phyloP scores from a whole-genome alignment of 164 flowering plant genomes.

The Malania oleifera region DNA sequence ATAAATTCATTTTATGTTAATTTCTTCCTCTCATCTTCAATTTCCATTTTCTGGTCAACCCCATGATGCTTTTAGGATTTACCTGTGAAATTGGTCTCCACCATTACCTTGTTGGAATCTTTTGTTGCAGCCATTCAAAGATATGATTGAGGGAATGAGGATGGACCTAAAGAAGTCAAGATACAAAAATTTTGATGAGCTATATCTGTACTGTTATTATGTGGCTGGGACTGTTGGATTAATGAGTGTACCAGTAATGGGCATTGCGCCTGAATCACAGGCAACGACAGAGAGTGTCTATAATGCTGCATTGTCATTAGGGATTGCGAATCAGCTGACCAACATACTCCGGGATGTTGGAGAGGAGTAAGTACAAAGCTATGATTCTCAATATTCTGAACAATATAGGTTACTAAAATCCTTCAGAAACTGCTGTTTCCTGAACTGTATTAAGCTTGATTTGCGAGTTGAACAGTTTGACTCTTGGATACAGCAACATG shows the following conservation, averaged over 20 bases:
- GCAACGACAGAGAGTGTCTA: constrained; percentile 74
- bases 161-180: constrained; percentile 80
- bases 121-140: constrained; percentile 76
- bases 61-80: too few species aligned
- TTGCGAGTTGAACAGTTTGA: too few species aligned
- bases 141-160: constrained; percentile 97
- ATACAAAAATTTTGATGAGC: constrained; percentile 82
- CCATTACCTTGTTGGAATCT: not conserved
- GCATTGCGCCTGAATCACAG: constrained; percentile 69
- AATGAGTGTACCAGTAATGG: constrained; percentile 96
- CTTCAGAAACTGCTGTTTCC: too few species aligned
- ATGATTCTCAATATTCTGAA: not conserved
- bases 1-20: too few species aligned
- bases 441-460: too few species aligned
- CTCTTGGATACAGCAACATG: too few species aligned
- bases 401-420: too few species aligned
- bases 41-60: too few species aligned
- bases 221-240: constrained; percentile 94
- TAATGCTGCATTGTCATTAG: constrained; percentile 77
- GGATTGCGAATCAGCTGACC: constrained; percentile 84
- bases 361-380: constrained; percentile 69
- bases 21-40: too few species aligned
- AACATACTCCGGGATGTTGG: constrained; percentile 93
- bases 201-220: constrained; percentile 83
- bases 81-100: too few species aligned